These are phyloP conservation scores for Hyphopichia pseudoburtonii DNA, from an alignment of 1,139 yeast species.

Conservation along the genomic window DNA sequence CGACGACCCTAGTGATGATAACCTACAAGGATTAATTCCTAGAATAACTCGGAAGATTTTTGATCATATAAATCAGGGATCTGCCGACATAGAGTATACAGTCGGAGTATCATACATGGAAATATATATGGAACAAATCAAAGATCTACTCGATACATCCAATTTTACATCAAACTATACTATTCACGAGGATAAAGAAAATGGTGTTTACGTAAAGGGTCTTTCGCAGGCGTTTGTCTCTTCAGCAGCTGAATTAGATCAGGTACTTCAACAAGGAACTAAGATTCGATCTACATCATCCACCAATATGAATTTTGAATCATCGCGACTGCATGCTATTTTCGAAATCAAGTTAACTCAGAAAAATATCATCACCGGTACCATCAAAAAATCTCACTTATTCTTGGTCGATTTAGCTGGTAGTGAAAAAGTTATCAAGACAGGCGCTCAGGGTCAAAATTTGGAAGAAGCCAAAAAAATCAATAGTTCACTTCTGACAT, in stretches of 20 bases:
- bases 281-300: constrained; percentile 55
- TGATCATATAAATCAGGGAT: constrained; percentile 49
- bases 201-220: constrained; percentile 73
- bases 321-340: constrained; percentile 83
- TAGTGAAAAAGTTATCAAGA: constrained; percentile 79
- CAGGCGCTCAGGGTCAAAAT: constrained; percentile 75
- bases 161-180: constrained; percentile 29
- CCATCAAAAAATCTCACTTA: constrained; percentile 63
- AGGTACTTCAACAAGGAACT: constrained; percentile 57
- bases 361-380: constrained; percentile 53
- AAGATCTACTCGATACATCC: constrained; percentile 50
- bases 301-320: constrained; percentile 73
- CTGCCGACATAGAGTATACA: constrained; percentile 60
- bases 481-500: constrained; percentile 71
- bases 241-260: constrained; percentile 56
- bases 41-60: constrained; percentile 70
- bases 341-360: constrained; percentile 67
- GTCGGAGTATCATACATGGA: constrained; percentile 79
- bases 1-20: too few species aligned
- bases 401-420: constrained; percentile 88
- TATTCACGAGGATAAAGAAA: constrained; percentile 64
- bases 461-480: constrained; percentile 84
- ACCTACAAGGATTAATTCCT: constrained; percentile 63
- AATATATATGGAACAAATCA: constrained; percentile 74
- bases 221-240: constrained; percentile 62